These are phyloP conservation scores for Juglanconis juglandina DNA, from an alignment of 2,329 filamentous ascomycete genomes.

Conservation along the genomic window DNA sequence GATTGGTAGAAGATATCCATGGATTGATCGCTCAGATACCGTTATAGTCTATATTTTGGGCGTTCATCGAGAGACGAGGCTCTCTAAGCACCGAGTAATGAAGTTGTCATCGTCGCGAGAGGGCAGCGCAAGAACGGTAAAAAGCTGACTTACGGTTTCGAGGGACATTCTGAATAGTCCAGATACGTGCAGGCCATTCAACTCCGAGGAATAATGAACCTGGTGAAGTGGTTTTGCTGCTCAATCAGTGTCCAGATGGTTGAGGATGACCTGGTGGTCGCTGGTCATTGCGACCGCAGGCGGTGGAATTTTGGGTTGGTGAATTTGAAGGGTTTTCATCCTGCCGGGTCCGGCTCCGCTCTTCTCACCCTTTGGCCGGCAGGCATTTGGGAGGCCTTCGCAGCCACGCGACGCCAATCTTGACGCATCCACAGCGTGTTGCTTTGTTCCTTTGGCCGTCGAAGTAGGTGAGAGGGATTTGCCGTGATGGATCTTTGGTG, in stretches of 20 bases:
- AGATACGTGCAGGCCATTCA: slow-evolving; percentile 17
- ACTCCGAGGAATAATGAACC: background rate
- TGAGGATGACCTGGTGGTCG: background rate
- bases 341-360: background rate
- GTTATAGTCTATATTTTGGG: slow-evolving; percentile 83
- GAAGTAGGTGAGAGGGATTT: background rate
- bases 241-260: background rate
- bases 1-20: background rate
- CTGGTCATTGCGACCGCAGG: background rate
- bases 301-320: background rate
- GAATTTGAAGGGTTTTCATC: background rate
- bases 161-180: slow-evolving; percentile 23
- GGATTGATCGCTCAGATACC: slow-evolving; percentile 74
- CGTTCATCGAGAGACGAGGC: slow-evolving; percentile 59
- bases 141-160: slow-evolving; percentile 23
- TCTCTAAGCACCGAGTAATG: slow-evolving; percentile 54
- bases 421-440: too few relatives aligned
- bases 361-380: background rate
- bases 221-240: too few relatives aligned
- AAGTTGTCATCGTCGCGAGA: slow-evolving; percentile 60
- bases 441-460: background rate
- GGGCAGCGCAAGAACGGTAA: background rate
- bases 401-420: too few relatives aligned
- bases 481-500: background rate
- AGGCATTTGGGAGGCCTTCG: too few relatives aligned